Base-by-base conservation (phyloP, 2,329 filamentous ascomycete species). In the Neofusicoccum sp. region DNA sequence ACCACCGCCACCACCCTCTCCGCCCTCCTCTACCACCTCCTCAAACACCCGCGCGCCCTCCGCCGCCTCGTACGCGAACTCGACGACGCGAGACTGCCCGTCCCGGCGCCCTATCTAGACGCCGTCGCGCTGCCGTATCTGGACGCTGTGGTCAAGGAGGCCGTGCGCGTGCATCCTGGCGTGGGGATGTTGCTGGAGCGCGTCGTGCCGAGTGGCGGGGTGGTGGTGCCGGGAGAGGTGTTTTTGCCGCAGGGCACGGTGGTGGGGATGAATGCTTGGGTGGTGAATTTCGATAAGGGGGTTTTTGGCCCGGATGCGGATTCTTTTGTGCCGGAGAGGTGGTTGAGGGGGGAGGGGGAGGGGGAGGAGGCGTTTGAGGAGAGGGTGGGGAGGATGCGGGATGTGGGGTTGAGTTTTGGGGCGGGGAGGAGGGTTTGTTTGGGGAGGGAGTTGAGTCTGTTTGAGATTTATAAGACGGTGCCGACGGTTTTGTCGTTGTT, bases 401-500 rank as follows among this genome's bases (percentile, higher is more conserved):
- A 60, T 6, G 33, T 29, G 16, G 31, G 36, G 34, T 4, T 60
- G 6, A 60, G 44, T 34, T 60, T 60, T 14, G 56, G 56, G 11
- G 56, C 44, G 22, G 56, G 56, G 2, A 60, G 56, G 44, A 8
- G 56, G 14, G 56, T 60, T 8, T 60, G 56, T 22, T 16, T 60
- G 12, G 56, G 56, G 22, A 60, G 11, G 45, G 56, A 60, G 56
- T 14, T 60, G 45, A 49, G 56, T 7, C 5, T 60, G 33, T 60
- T 60, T 41, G 56, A 60, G 56, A 49, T 60, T 29, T 48, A 49
- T 3, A 88, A 87, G 76, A 78, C 87, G 39, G 73, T 85, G 39
- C 83, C 84, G 4, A 80, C 83, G 39, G 63, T 84, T 50, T 75
- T 82, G 65, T 68, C 66, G 6, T 73, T 67, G 44, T 84, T 82